Conservation (phyloP, 2,329 filamentous ascomycete species). For the Microdochium nivale region DNA sequence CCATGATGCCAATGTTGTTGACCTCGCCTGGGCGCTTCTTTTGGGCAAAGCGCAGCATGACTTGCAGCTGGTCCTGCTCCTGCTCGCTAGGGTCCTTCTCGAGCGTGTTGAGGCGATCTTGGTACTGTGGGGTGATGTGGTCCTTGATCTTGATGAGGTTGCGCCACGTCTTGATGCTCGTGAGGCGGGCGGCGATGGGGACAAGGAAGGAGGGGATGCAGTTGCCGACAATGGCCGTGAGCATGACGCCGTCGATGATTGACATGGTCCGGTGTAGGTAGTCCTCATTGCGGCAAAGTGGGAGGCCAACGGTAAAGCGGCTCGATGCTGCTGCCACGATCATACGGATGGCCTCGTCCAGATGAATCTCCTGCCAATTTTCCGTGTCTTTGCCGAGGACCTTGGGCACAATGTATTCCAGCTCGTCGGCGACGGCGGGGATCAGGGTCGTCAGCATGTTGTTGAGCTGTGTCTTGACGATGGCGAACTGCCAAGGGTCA, state of each 20-base stretch:
- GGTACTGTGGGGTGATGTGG: slow-evolving; percentile 14
- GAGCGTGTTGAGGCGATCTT: slow-evolving; percentile 9
- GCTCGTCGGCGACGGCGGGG: slow-evolving; percentile 12
- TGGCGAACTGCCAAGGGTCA: slow-evolving; percentile 22
- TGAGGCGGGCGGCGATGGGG: neutral
- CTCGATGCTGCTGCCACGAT: slow-evolving; percentile 17
- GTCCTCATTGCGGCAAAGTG: slow-evolving; percentile 13
- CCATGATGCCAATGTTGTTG: slow-evolving; percentile 17
- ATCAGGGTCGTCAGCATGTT: slow-evolving; percentile 10
- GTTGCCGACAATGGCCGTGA: neutral
- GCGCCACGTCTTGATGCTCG: slow-evolving; percentile 1
- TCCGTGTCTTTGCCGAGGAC: neutral
- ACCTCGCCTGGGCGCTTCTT: slow-evolving; percentile 27
- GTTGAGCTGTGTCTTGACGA: slow-evolving; percentile 9
- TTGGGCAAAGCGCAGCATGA: slow-evolving; percentile 28
- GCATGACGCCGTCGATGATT: neutral
- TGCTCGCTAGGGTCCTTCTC: slow-evolving; percentile 8
- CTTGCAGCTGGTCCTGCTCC: neutral
- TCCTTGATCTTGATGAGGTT: slow-evolving; percentile 13
- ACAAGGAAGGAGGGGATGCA: neutral
- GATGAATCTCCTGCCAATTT: neutral
- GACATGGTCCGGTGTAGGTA: neutral
- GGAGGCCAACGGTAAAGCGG: slow-evolving; percentile 18
- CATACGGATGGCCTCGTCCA: slow-evolving; percentile 12
- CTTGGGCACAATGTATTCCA: slow-evolving; percentile 8